These are phyloP conservation scores for Myxozyma monticola DNA, from an alignment of 805 yeast genomes.

Conservation along the genomic window DNA sequence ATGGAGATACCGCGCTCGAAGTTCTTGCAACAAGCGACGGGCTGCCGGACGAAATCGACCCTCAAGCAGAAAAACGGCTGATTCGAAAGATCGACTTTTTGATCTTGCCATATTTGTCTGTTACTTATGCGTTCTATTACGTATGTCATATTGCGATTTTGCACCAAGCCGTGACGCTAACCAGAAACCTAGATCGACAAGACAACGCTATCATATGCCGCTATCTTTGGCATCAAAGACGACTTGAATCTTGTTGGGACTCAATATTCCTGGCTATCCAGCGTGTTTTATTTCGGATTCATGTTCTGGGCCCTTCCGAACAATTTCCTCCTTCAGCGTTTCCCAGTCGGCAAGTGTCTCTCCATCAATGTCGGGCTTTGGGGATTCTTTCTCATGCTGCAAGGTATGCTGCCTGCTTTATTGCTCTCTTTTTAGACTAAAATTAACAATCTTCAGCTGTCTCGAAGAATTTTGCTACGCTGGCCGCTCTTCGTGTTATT, in stretches of 20 bases:
- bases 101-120: conserved; percentile 52
- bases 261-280: conserved; percentile 46
- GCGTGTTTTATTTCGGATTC: conserved; percentile 49
- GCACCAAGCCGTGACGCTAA: neutral
- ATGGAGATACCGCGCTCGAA: too few species aligned
- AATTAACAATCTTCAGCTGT: too few species aligned
- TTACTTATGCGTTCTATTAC: conserved; percentile 46
- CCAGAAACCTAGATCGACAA: conserved; percentile 44
- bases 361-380: conserved; percentile 42
- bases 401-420: too few species aligned
- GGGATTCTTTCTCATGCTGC: conserved; percentile 41
- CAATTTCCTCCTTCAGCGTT: conserved; percentile 44
- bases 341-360: conserved; percentile 41
- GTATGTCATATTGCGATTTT: neutral
- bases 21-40: too few species aligned
- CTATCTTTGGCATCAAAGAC: conserved; percentile 50
- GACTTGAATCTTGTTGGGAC: conserved; percentile 44
- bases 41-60: conserved; percentile 3
- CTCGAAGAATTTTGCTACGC: conserved; percentile 43
- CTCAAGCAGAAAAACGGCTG: conserved; percentile 7
- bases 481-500: conserved; percentile 48
- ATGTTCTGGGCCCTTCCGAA: conserved; percentile 33
- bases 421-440: too few species aligned
- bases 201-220: conserved; percentile 57
- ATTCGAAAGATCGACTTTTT: conserved; percentile 47